Evolutionary conservation across 106 monocot genomes (phyloP).

Genomic region (Dioscorea dumetorum): DNA sequence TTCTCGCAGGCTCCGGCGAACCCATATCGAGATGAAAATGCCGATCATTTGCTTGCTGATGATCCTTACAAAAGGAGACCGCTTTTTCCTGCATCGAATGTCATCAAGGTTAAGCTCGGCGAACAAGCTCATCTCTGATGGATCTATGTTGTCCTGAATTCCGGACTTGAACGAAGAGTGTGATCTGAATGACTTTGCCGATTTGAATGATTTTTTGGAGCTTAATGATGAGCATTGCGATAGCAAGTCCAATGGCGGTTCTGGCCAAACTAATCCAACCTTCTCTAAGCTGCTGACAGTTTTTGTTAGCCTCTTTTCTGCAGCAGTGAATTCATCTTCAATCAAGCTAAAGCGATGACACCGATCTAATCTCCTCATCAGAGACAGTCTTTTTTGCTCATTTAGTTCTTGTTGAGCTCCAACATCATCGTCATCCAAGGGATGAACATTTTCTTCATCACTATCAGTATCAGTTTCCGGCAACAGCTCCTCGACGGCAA

Average conservation of each 20-base stretch:
- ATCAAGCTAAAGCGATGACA: constrained; percentile 25
- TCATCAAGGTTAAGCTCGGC: constrained; percentile 18
- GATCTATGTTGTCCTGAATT: constrained; percentile 6
- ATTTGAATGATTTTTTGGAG: constrained; percentile 23
- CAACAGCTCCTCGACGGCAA: constrained; percentile 29
- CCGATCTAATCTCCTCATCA: constrained; percentile 32
- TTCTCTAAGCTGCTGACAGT: constrained; percentile 58
- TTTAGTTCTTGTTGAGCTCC: constrained; percentile 3
- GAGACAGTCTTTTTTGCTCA: neutral
- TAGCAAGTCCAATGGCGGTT: constrained; percentile 63
- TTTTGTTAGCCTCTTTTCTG: constrained; percentile 44
- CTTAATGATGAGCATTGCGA: constrained; percentile 10
- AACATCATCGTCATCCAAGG: constrained; percentile 13
- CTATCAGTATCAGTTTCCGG: constrained; percentile 42
- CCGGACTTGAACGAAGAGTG: constrained; percentile 28
- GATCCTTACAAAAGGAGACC: constrained; percentile 63
- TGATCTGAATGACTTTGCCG: constrained; percentile 41
- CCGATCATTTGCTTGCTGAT: constrained; percentile 97
- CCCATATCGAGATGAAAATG: constrained; percentile 77
- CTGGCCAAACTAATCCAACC: constrained; percentile 85
- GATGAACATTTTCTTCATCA: constrained; percentile 32
- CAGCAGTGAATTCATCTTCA: constrained; percentile 8
- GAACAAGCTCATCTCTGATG: constrained; percentile 4
- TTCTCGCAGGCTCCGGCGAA: constrained; percentile 51
- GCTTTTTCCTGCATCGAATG: constrained; percentile 27